A percentile compares a stretch with the other conserved stretches of the same genome.
These are phyloP conservation scores for Coemansia javaensis DNA, from an alignment of 192 early-diverging fungal genomes.

Conservation along the genomic window DNA sequence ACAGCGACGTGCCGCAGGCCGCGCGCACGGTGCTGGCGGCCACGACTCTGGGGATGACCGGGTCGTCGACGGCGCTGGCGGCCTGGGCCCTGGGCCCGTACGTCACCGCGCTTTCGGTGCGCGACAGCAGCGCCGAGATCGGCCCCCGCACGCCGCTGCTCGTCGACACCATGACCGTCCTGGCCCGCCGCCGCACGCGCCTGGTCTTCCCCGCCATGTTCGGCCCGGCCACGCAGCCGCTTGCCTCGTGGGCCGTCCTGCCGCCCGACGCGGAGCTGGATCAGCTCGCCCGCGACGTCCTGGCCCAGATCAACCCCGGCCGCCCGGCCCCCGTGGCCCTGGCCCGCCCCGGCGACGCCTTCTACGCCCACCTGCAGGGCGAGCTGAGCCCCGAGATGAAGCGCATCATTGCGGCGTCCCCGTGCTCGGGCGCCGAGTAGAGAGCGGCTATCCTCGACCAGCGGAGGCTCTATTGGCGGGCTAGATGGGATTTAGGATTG, in stretches of 20 bases:
- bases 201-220: slow-evolving; percentile 33
- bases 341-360: slow-evolving; percentile 22
- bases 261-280: slow-evolving; percentile 2
- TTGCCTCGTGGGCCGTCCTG: slow-evolving; percentile 29
- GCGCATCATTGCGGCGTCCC: slow-evolving; percentile 17
- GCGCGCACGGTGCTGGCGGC: slow-evolving; percentile 35
- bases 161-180: slow-evolving; percentile 29
- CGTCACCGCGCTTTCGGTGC: slow-evolving; percentile 11
- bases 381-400: slow-evolving; percentile 16
- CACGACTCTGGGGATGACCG: slow-evolving; percentile 44
- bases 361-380: slow-evolving; percentile 40
- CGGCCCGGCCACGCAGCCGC: slow-evolving; percentile 18
- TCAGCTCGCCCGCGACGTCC: slow-evolving; percentile 4
- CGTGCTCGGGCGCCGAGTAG: no score
- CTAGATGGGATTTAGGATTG: no score
- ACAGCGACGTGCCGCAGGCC: slow-evolving; percentile 34
- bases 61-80: slow-evolving; percentile 29
- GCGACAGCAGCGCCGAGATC: neutral
- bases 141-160: slow-evolving; percentile 21
- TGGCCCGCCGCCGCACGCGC: slow-evolving; percentile 16
- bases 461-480: neutral
- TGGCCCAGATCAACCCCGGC: slow-evolving; percentile 17
- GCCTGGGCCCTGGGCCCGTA: slow-evolving; percentile 40
- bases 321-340: slow-evolving; percentile 8
- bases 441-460: no score